Evolutionary conservation across 768 basidiomycete genomes (phyloP), one percentile per base, ranked within the genome.

Genomic region (Suillus placidus): DNA sequence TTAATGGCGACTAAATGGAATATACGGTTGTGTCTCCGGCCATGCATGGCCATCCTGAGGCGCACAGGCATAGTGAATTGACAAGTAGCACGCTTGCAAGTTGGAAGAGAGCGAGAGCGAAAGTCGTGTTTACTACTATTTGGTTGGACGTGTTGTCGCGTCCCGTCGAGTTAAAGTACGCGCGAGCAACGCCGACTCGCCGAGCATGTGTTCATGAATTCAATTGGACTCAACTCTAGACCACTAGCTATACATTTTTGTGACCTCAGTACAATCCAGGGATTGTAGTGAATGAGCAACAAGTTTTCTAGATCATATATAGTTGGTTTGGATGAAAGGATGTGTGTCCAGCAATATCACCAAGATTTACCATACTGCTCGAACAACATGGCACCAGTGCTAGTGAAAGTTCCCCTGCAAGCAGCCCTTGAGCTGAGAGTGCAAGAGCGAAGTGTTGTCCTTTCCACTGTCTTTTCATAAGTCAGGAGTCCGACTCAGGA

Each of bases 1-100:
- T 93, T 85, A 54, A 91, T 87, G 64, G 93, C 96, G 68, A 97
- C 95, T 68, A 98, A 78, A 72, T 94, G 92, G 75, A 93, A 92
- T 64, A 91, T 84, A 49, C 90, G 89, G 74, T 83, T 84, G 78
- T 95, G 88, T 70, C 86, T 84, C 63, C 76, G 80, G 72, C 93
- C 95, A 70, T 94, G 92, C 72, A 96, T 82, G 63, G 95, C 88
- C 72, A 97, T 84, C 51, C 95, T 90, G 54, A 98, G 82, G 70
- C 94, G 90, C 71, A 97, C 85, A 54, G 92, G 83, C 95, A 96
- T 97, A 61, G 70, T 74, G 67, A 45, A n/a, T n/a, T 60, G 30
- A 40, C 58, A 26, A 62, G 64, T 54, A 26, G 23, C 30, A 56
- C 26, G 35, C 62, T n/a, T 62, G 55, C n/a, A 57, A 37, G n/a